Percentiles rank a stretch among this genome's conserved stretches.
Evolutionary conservation across 164 flowering plant species (phyloP).

Genomic region (Buxus sempervirens): DNA sequence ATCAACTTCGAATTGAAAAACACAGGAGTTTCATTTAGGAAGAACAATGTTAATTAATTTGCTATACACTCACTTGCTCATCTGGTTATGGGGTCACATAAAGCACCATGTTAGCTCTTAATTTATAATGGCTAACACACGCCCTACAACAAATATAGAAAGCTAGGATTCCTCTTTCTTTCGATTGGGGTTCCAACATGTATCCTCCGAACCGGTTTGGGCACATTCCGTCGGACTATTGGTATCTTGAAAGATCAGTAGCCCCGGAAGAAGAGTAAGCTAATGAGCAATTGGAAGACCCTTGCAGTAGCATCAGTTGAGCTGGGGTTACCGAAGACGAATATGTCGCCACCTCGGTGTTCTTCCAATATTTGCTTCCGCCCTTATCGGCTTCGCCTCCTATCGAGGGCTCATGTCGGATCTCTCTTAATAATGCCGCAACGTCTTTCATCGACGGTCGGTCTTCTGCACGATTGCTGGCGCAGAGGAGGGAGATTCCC

Average conservation of each 20-base stretch:
- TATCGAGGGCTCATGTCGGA: constrained; percentile 42
- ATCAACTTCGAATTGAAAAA: too few species aligned
- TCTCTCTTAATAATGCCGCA: constrained; percentile 62
- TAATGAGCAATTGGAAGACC: constrained; percentile 55
- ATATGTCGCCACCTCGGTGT: constrained; percentile 19
- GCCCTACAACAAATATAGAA: background rate
- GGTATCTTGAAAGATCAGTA: constrained; percentile 12
- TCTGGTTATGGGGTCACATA: constrained; percentile 2
- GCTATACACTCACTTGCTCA: constrained; percentile 10
- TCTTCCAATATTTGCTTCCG: constrained; percentile 14
- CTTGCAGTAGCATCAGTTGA: constrained; percentile 41
- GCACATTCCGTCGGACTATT: background rate
- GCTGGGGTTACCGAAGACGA: constrained; percentile 48
- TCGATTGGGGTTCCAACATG: background rate
- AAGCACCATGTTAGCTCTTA: constrained; percentile 2
- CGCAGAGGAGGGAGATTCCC: constrained; percentile 71
- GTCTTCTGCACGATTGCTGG: constrained; percentile 64
- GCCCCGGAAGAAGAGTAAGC: constrained; percentile 55
- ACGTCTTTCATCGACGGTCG: constrained; percentile 87
- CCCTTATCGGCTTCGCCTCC: constrained; percentile 45
- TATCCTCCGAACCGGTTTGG: background rate
- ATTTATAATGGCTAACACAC: constrained; percentile 18
- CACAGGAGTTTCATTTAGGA: too few species aligned
- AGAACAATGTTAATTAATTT: background rate
- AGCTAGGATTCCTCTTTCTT: background rate